Evolutionary conservation across 2,329 filamentous ascomycete species (phyloP), one percentile per base, ranked within the genome.

Genomic region (Drechslera avenae): DNA sequence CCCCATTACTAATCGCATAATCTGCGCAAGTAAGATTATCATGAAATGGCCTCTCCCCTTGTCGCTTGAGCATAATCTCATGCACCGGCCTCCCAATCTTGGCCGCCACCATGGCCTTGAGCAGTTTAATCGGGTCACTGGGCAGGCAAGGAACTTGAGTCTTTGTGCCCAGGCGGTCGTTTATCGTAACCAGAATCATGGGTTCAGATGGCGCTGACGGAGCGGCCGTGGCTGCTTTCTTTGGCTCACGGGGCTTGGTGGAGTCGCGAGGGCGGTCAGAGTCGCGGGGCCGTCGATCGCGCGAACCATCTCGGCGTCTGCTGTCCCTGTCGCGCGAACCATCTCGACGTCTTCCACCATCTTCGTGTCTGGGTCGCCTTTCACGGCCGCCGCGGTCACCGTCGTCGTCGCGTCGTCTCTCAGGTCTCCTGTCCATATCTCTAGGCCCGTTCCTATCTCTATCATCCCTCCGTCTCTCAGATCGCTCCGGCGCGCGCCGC

Each of bases 121-220:
- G 91, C 54, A 92, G 82, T 58, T 87, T 87, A 59, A 97, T 87
- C 6, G 86, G 87, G 75, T 97, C 93, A 3, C 86, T 88, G 0
- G 90, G 86, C 50, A 96, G 79, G 71, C 92, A 97, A 0, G 93
- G 93, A 57, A 97, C 94, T 44, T 90, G 88, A 13, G 92, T 90
- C 68, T 96, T 96, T n/a, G 93, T 97, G 10, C 93, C 93, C 30
- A 97, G 79, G n/a, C 93, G 84, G 74, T 97, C 93, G 72, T 97
- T 97, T 68, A 97, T 86, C 66, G 93, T 86, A 14, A 97, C 92
- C 43, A 96, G 84, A 61, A 97, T 97, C 88, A 97, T 95, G 49
- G 91, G 87, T 68, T 95, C 88, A 5, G 79, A 55, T 2, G 58
- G 50, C 3, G 55, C 28, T 5, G 56, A 41, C 2, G 51, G 31